Percentiles rank a stretch among this genome's conserved stretches.
These are phyloP conservation scores for Mycena crocata DNA, from an alignment of 768 basidiomycete species.

Conservation along the genomic window DNA sequence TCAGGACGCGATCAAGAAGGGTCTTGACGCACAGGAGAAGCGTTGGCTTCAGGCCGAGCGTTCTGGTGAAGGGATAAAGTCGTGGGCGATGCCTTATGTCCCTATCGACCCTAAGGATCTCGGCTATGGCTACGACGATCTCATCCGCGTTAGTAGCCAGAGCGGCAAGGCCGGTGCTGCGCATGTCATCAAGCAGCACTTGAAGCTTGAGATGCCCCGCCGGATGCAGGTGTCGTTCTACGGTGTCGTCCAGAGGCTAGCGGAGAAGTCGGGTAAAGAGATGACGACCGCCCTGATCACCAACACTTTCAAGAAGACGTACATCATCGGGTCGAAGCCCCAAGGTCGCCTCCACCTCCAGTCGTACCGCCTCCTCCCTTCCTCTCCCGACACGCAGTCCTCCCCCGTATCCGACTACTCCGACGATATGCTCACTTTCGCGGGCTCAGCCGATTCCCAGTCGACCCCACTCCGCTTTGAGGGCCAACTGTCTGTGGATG, in stretches of 20 bases:
- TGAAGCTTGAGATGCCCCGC: slow-evolving; percentile 81
- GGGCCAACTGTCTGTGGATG: slow-evolving; percentile 77
- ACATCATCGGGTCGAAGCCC: slow-evolving; percentile 71
- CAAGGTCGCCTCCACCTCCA: slow-evolving; percentile 74
- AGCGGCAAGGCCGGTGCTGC: slow-evolving; percentile 89
- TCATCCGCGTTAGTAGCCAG: slow-evolving; percentile 91
- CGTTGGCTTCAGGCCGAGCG: slow-evolving; percentile 54
- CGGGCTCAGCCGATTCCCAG: slow-evolving; percentile 16
- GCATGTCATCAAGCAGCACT: slow-evolving; percentile 81
- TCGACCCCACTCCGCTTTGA: slow-evolving; percentile 60
- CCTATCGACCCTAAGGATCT: slow-evolving; percentile 89
- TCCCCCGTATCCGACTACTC: slow-evolving; percentile 49
- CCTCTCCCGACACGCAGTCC: slow-evolving; percentile 51
- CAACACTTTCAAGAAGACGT: slow-evolving; percentile 72
- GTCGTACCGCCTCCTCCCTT: slow-evolving; percentile 67
- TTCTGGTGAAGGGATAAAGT: slow-evolving; percentile 55
- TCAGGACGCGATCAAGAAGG: slow-evolving; percentile 99
- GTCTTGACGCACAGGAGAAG: slow-evolving; percentile 85
- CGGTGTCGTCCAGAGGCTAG: slow-evolving; percentile 76
- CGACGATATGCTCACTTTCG: slow-evolving; percentile 58
- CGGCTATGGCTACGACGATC: slow-evolving; percentile 86
- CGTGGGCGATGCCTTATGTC: slow-evolving; percentile 86
- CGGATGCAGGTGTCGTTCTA: slow-evolving; percentile 89
- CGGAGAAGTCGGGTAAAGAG: slow-evolving; percentile 83
- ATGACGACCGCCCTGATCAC: slow-evolving; percentile 84